These are phyloP conservation scores for Physaria fendleri DNA, from an alignment of 345 rosid genomes.

Conservation along the genomic window DNA sequence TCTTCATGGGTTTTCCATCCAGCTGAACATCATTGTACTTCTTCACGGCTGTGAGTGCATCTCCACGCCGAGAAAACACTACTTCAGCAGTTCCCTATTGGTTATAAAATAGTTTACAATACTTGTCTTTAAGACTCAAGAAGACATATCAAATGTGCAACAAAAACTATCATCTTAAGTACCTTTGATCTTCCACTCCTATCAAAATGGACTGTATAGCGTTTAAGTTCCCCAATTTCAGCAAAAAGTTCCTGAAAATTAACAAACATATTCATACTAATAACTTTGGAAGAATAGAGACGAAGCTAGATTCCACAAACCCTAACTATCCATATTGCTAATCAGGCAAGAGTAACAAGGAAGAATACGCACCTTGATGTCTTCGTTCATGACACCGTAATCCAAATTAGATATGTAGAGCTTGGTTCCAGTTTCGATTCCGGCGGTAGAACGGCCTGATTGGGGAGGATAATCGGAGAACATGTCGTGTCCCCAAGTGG, in stretches of 20 bases:
- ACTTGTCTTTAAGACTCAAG: neutral
- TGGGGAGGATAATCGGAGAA: constrained; percentile 39
- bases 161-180: constrained; percentile 38
- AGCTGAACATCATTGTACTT: constrained; percentile 92
- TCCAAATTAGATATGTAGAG: constrained; percentile 86
- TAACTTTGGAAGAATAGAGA: neutral
- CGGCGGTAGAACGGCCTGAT: constrained; percentile 43
- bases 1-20: constrained; percentile 94
- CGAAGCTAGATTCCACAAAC: constrained; percentile 8
- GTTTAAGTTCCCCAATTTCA: constrained; percentile 93
- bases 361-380: constrained; percentile 53
- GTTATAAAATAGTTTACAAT: constrained; percentile 25
- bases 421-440: constrained; percentile 93
- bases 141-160: neutral
- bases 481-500: constrained; percentile 91
- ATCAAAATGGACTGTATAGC: constrained; percentile 71
- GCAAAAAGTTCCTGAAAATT: constrained; percentile 65
- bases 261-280: neutral
- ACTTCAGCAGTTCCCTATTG: constrained; percentile 94
- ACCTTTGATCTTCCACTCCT: constrained; percentile 98
- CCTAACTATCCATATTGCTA: neutral
- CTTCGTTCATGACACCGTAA: constrained; percentile 93
- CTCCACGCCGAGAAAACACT: constrained; percentile 60
- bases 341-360: neutral
- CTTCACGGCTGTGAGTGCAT: constrained; percentile 84